Evolutionary conservation across 176 grass and related monocot species (phyloP), one percentile per base, ranked within the genome.

Genomic region (Ensete glaucum): DNA sequence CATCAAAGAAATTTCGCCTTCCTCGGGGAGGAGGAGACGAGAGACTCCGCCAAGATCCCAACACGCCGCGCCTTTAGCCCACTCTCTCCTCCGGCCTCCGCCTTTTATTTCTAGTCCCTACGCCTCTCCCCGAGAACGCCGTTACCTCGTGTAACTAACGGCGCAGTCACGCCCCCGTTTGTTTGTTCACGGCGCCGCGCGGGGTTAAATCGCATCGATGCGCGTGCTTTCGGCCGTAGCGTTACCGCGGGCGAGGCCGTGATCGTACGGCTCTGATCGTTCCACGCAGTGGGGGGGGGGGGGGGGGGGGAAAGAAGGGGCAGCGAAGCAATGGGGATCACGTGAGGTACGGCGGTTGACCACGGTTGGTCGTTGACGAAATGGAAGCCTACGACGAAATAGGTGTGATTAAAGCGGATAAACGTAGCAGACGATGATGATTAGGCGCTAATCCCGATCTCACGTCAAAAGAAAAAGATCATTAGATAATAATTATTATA

Each of bases 391-490:
- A 1, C 5, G 64, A 1, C 29, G 14, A 67, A 15, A 34, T 43
- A 5, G 34, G 34, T 43, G 34, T 6, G 34, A 43, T 43, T 43
- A 43, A 43, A 43, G 34, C 34, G 34, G 34, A 43, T 43, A 43
- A 6, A 43, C 34, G 27, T 60, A 17, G 57, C 19, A 15, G 27
- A 5, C 11, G 64, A 15, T 6, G 8, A 67, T 67, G 64, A 67
- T 67, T 67, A 67, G 64, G 64, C 64, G 24, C 26, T 43, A 43
- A 67, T 67, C 64, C 64, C 64, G 64, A 67, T 67, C 14, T 14
- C 64, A 1, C 15, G n/a, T 60, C n/a, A 21, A 60, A 60, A 3
- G 7, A 60, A 60, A 60, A 60, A 50, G 49, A 20, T 17, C 17
- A 60, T 60, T 60, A n/a, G 57, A 60, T 60, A 60, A 60, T n/a